Conservation (phyloP, 2,329 filamentous ascomycete species). For the Aspergillus sp. region DNA sequence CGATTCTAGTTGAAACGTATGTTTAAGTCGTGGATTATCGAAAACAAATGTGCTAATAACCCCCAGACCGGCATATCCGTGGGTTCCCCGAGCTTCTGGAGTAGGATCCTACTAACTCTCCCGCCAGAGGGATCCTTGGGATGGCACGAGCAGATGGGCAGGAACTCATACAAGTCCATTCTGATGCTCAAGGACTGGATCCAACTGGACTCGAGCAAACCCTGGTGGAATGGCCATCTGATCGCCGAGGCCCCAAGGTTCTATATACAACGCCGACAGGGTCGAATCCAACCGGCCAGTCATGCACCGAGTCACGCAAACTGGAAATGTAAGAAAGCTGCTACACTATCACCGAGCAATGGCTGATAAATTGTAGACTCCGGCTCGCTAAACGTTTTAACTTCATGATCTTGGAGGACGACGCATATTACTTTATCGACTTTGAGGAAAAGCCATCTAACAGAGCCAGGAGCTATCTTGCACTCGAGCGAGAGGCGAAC, state of each 20-base stretch:
- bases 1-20: background rate
- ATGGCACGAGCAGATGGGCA: background rate
- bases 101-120: background rate
- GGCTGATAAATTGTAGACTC: background rate
- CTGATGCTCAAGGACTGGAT: background rate
- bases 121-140: background rate
- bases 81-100: background rate
- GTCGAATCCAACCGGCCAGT: conserved; percentile 9
- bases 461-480: background rate
- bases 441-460: background rate
- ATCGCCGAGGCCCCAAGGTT: background rate
- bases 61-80: background rate
- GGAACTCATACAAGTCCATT: background rate
- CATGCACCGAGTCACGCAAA: conserved; percentile 6
- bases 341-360: no score
- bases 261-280: conserved; percentile 8
- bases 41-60: background rate
- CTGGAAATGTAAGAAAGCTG: background rate
- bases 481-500: background rate
- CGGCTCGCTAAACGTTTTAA: background rate
- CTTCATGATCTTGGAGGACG: background rate
- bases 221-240: background rate
- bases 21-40: background rate
- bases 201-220: background rate
- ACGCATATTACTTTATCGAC: background rate